Conservation (phyloP, 2,329 filamentous ascomycete genomes). For the Monilinia fructicola region DNA sequence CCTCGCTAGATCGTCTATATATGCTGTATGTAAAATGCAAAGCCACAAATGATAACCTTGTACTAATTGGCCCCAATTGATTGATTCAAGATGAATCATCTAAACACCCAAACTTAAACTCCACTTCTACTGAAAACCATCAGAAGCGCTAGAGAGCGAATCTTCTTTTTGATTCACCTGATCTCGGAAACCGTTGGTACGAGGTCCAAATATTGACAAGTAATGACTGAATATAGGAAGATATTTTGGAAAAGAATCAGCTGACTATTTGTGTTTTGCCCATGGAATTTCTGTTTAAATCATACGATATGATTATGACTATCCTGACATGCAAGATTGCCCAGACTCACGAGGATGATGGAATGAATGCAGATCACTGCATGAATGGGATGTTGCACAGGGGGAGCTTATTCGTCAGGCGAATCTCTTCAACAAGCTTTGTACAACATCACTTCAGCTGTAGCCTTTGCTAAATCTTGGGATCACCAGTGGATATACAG, state of each 20-base stretch:
- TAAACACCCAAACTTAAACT: too few relatives aligned
- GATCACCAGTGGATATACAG: too few relatives aligned
- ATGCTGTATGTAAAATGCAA: neutral
- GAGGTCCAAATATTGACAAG: neutral
- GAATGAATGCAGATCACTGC: neutral
- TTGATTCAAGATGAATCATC: neutral
- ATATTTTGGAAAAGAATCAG: neutral
- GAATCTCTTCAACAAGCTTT: neutral
- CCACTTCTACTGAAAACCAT: neutral
- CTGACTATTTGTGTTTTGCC: neutral
- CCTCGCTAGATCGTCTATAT: neutral
- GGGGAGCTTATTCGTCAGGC: neutral
- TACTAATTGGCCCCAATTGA: neutral
- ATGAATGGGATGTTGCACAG: neutral
- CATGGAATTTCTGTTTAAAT: neutral
- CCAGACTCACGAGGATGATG: neutral
- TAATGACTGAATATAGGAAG: neutral
- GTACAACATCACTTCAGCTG: neutral
- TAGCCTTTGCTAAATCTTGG: neutral
- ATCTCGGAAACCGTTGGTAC: neutral
- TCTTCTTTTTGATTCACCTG: neutral
- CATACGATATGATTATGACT: slow-evolving; percentile 6
- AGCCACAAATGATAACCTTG: neutral
- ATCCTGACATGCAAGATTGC: slow-evolving; percentile 4
- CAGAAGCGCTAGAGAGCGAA: neutral